Conservation (phyloP, 257 asterid genomes). For the Fraxinus pennsylvanica region DNA sequence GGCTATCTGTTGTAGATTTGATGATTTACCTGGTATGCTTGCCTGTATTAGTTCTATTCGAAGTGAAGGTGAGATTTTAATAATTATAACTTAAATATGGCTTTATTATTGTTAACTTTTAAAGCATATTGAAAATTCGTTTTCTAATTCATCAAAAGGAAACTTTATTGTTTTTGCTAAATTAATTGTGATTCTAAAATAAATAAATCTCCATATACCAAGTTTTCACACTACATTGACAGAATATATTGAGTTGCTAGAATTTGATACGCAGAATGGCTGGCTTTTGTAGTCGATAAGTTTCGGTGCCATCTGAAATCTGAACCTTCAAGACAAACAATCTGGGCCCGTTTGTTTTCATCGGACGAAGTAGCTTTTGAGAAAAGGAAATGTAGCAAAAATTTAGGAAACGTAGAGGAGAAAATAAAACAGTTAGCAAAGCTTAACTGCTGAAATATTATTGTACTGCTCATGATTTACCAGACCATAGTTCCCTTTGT, state of each 20-base stretch:
- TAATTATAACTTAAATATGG: neutral
- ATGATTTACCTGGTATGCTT: neutral
- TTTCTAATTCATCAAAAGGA: neutral
- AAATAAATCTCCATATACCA: neutral
- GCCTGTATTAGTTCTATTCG: neutral
- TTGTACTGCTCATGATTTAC: neutral
- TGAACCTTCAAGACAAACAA: neutral
- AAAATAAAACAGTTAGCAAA: neutral
- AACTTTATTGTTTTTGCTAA: neutral
- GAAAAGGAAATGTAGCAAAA: neutral
- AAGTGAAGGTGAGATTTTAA: neutral
- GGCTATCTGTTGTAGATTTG: conserved; percentile 12
- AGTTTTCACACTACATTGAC: neutral
- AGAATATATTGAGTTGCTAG: neutral
- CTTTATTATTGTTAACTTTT: neutral
- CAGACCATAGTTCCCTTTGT: neutral
- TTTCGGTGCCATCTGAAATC: neutral
- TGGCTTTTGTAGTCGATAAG: neutral
- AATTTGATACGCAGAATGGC: neutral
- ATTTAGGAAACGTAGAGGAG: neutral
- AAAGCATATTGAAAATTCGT: neutral
- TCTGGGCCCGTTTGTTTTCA: neutral
- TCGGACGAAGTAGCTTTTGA: neutral
- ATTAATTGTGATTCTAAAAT: too few relatives aligned
- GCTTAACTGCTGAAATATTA: neutral